phyloP scores from a whole-genome alignment of 176 grass and related monocot genomes.

The Bonia amplexicaulis region DNA sequence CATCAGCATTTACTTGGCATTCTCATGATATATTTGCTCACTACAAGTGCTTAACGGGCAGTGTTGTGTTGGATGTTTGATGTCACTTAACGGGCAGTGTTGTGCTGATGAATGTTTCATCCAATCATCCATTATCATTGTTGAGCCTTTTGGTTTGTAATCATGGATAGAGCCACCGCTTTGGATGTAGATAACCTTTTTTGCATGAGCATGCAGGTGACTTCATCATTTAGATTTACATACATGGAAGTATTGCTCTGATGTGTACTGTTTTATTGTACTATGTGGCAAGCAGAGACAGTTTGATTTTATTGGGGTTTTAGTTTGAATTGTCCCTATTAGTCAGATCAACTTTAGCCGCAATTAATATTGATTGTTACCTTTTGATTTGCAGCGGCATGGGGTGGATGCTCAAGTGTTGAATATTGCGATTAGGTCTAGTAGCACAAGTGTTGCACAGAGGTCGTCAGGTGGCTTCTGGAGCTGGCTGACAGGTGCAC shows the following conservation, averaged over 20 bases:
- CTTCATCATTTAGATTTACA: background rate
- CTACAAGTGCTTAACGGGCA: background rate
- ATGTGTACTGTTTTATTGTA: background rate
- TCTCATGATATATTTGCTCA: background rate
- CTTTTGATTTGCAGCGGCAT: conserved; percentile 36
- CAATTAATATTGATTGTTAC: background rate
- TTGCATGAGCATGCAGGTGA: background rate
- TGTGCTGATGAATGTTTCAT: background rate
- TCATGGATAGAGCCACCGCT: background rate
- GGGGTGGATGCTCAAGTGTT: conserved; percentile 38
- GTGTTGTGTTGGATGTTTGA: background rate
- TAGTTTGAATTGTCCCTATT: background rate
- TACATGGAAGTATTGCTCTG: background rate
- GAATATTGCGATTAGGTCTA: conserved; percentile 44
- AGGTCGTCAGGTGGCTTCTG: conserved; percentile 69
- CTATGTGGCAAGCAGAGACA: background rate
- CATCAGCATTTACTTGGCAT: background rate
- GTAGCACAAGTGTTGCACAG: conserved; percentile 59
- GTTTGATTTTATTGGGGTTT: background rate
- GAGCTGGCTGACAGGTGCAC: conserved; percentile 64
- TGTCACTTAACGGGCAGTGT: background rate
- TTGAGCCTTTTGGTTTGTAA: background rate
- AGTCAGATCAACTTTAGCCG: background rate
- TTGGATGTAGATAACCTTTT: background rate
- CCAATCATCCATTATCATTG: background rate